Evolutionary conservation across 768 basidiomycete species (phyloP).

Genomic region (Suillus subluteus): DNA sequence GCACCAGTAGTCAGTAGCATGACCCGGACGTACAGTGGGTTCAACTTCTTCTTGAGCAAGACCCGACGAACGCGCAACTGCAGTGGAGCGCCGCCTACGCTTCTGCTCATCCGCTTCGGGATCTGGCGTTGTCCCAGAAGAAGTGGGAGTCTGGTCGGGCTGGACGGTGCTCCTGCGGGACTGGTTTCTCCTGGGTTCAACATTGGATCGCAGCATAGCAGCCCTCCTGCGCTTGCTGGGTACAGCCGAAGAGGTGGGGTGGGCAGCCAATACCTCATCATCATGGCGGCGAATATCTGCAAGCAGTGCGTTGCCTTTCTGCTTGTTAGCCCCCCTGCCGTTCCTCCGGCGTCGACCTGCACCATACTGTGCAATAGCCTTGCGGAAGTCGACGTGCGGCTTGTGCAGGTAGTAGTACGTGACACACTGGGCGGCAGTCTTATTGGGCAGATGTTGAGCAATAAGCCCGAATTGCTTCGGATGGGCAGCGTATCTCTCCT

Average conservation of each 20-base stretch:
- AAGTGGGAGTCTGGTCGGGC: constrained; percentile 50
- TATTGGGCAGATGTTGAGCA: constrained; percentile 76
- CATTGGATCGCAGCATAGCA: constrained; percentile 29
- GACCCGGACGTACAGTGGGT: neutral
- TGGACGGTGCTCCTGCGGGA: constrained; percentile 47
- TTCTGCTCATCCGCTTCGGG: constrained; percentile 65
- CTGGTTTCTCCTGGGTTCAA: constrained; percentile 37
- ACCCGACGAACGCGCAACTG: constrained; percentile 29
- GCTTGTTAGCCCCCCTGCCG: constrained; percentile 61
- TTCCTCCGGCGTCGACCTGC: constrained; percentile 66
- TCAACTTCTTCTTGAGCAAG: constrained; percentile 36
- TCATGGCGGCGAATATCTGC: constrained; percentile 83
- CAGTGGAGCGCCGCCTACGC: constrained; percentile 42
- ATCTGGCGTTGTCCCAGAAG: constrained; percentile 56
- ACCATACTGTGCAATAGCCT: constrained; percentile 67
- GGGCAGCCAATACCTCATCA: constrained; percentile 38
- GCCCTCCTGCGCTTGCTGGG: constrained; percentile 46
- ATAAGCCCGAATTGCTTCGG: constrained; percentile 98
- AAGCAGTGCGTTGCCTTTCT: constrained; percentile 81
- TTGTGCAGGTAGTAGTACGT: constrained; percentile 95
- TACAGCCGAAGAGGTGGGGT: constrained; percentile 27
- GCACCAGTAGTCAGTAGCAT: neutral
- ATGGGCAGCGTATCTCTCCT: constrained; percentile 78
- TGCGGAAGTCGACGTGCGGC: constrained; percentile 80
- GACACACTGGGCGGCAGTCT: constrained; percentile 88